Evolutionary conservation across 75 land plant species (phyloP), one percentile per base, ranked within the genome.

Genomic region (Sequoiadendron giganteum): DNA sequence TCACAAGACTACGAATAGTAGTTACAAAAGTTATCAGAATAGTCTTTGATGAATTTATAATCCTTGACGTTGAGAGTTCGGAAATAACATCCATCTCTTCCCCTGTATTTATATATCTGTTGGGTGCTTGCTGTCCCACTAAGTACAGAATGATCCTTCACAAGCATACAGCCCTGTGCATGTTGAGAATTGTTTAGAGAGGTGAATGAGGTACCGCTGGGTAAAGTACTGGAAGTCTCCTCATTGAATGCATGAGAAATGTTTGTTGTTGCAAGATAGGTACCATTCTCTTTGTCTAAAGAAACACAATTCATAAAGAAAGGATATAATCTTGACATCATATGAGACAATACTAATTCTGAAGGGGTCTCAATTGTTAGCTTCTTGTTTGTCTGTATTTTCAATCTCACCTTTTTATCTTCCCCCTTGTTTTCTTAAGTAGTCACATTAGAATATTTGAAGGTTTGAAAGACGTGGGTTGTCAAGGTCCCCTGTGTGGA

Each of bases 401-500:
- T 79, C 87, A 93, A 93, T n/a, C 89, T 84, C 0, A 93, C 87
- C 8, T 39, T 11, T 68, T 89, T 88, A 43, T 86, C 15, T 34
- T 65, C 84, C 19, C 93, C 93, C 30, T 89, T 86, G 5, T 87
- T 83, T 16, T 73, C 18, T 45, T 90, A 90, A 70, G 79, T 90
- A 1, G 93, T 85, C 13, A 45, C 3, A 88, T 91, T 95, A 16
- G 87, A 91, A 65, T 93, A 91, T 65, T 85, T 86, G 84, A 89
- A 86, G 6, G 82, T 61, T 48, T 91, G 90, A 1, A 81, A 65
- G 4, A 90, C 88, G 1, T 48, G 48, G 25, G 95, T 90, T 30
- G 93, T 91, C 11, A 94, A 34, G 88, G 92, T 94, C n/a, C 98
- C 98, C 18, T 15, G 15, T 14, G 91, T 87, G 10, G 95, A 94